These are phyloP conservation scores for Mayamaea pseudoterrestris DNA, from an alignment of 108 stramenopile genomes.

Conservation along the genomic window DNA sequence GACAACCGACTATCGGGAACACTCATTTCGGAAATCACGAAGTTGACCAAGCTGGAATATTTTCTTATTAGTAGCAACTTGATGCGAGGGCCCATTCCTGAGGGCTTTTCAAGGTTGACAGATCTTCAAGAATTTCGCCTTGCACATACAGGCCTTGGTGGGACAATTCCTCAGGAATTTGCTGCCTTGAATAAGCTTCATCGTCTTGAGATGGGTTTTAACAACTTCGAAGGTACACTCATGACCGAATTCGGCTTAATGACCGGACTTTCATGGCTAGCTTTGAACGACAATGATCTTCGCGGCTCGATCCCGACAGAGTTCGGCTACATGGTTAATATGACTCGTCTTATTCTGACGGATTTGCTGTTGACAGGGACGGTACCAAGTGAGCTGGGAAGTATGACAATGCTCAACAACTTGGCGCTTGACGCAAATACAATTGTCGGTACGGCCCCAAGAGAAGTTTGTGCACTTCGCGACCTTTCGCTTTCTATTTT, in stretches of 20 bases:
- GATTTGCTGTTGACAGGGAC: constrained; percentile 19
- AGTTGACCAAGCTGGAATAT: constrained; percentile 34
- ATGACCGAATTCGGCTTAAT: constrained; percentile 37
- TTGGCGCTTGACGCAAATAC: constrained; percentile 19
- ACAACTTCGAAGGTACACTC: constrained; percentile 40
- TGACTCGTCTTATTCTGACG: constrained; percentile 21
- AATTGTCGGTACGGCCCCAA: constrained; percentile 24
- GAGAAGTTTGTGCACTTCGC: constrained; percentile 33
- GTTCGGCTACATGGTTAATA: constrained; percentile 30
- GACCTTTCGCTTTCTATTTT: constrained; percentile 15
- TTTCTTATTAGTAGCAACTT: constrained; percentile 37
- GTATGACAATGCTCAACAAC: constrained; percentile 14
- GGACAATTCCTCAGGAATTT: constrained; percentile 56
- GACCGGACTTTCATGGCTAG: constrained; percentile 40
- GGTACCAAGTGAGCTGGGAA: constrained; percentile 27
- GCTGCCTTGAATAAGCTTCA: constrained; percentile 40
- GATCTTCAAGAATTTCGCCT: constrained; percentile 26
- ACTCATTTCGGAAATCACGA: constrained; percentile 48
- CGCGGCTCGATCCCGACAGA: constrained; percentile 45
- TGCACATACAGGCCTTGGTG: constrained; percentile 40
- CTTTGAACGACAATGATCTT: constrained; percentile 34
- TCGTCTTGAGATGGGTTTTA: constrained; percentile 41
- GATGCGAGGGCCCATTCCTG: constrained; percentile 37
- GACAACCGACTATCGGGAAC: constrained; percentile 47
- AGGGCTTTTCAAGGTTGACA: constrained; percentile 31